Evolutionary conservation across 352 stramenopile genomes (phyloP).

Genomic region (Globisporangium splendens): DNA sequence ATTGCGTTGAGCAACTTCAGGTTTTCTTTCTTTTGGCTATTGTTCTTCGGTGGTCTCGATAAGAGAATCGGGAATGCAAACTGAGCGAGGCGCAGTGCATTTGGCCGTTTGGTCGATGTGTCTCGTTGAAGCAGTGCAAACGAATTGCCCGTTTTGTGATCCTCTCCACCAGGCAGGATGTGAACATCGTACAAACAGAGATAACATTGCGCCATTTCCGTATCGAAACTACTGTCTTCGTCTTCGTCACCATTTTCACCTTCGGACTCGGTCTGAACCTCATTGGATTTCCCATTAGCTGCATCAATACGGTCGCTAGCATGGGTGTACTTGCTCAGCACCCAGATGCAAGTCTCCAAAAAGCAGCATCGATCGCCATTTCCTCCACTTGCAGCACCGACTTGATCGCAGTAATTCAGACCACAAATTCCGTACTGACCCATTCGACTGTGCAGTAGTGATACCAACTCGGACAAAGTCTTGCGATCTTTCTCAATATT

Average conservation of each 20-base stretch:
- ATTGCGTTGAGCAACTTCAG: conserved; percentile 59
- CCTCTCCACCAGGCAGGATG: conserved; percentile 44
- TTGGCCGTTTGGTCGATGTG: conserved; percentile 13
- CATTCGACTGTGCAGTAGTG: conserved; percentile 42
- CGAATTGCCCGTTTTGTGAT: conserved; percentile 53
- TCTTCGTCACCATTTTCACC: conserved; percentile 14
- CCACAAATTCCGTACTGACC: conserved; percentile 44
- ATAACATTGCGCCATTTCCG: conserved; percentile 61
- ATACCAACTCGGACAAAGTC: conserved; percentile 17
- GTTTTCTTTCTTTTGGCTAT: conserved; percentile 72
- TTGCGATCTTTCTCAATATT: neutral
- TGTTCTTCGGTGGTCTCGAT: conserved; percentile 49
- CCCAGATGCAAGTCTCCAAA: conserved; percentile 33
- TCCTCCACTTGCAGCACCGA: neutral
- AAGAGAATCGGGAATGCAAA: conserved; percentile 67
- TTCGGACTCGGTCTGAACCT: conserved; percentile 3
- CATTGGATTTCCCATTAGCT: conserved; percentile 9
- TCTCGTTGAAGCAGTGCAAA: conserved; percentile 24
- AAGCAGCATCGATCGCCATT: conserved; percentile 25
- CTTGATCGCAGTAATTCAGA: conserved; percentile 25
- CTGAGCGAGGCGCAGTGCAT: conserved; percentile 31
- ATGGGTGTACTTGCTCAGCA: conserved; percentile 30
- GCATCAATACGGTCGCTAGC: conserved; percentile 5
- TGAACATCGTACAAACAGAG: conserved; percentile 74
- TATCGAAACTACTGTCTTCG: conserved; percentile 37